Evolutionary conservation across 2,329 filamentous ascomycete species (phyloP).

Genomic region (Lachnellula hyalina): DNA sequence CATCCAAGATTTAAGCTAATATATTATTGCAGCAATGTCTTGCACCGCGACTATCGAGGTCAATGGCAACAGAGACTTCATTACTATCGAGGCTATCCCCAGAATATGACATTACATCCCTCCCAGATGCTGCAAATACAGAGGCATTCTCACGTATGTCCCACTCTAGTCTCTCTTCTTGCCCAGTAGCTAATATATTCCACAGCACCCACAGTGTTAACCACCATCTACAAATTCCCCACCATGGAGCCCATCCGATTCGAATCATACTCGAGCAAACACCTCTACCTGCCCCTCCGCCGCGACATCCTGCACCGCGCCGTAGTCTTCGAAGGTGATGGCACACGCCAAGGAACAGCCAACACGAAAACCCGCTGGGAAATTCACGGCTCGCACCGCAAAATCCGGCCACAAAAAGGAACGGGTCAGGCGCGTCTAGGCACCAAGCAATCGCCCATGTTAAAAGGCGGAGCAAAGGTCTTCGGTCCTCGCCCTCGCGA

Average conservation of each 20-base stretch:
- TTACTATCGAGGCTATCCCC: conserved; percentile 21
- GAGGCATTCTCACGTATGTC: conserved; percentile 13
- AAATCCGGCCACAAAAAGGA: conserved; percentile 84
- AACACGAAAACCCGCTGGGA: conserved; percentile 76
- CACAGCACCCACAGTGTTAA: conserved; percentile 59
- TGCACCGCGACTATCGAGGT: conserved; percentile 35
- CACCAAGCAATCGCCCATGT: conserved; percentile 73
- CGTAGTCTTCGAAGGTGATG: conserved; percentile 87
- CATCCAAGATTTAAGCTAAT: conserved; percentile 3
- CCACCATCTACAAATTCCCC: conserved; percentile 88
- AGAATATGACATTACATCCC: conserved; percentile 11
- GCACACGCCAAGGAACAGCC: conserved; percentile 80
- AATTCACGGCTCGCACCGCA: conserved; percentile 75
- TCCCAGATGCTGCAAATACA: conserved; percentile 8
- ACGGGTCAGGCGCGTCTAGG: conserved; percentile 74
- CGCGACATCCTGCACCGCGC: conserved; percentile 90
- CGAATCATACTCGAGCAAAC: conserved; percentile 71
- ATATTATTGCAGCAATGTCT: conserved; percentile 38
- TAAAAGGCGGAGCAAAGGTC: conserved; percentile 78
- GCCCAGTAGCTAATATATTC: conserved; percentile 7
- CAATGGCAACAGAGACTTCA: conserved; percentile 44
- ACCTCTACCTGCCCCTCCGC: conserved; percentile 81
- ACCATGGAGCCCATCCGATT: conserved; percentile 77
- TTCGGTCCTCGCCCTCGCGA: conserved; percentile 91
- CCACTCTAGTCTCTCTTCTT: neutral